Percentiles rank a stretch among this genome's conserved stretches.
These are phyloP conservation scores for Peronospora farinosa DNA, from an alignment of 352 stramenopile species.

Conservation along the genomic window DNA sequence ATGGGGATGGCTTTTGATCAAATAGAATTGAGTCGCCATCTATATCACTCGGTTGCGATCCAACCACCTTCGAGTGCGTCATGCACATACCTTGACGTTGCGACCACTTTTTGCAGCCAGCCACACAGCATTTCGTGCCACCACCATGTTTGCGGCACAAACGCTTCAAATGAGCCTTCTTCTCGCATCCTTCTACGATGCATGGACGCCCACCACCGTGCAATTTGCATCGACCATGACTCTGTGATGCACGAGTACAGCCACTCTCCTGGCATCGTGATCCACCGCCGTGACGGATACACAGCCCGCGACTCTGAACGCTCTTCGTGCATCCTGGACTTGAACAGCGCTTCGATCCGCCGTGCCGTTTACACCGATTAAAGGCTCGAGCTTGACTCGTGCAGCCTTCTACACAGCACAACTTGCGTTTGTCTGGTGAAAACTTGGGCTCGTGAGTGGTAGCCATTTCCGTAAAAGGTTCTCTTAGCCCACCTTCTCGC, in stretches of 20 bases:
- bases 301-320: constrained; percentile 64
- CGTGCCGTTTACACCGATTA: constrained; percentile 81
- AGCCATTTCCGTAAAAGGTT: constrained; percentile 22
- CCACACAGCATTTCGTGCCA: constrained; percentile 61
- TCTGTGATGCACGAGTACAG: constrained; percentile 56
- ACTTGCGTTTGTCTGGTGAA: constrained; percentile 61
- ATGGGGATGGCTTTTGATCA: constrained; percentile 1
- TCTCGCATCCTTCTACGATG: constrained; percentile 63
- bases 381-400: constrained; percentile 77
- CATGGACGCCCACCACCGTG: constrained; percentile 48
- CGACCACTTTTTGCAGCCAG: constrained; percentile 76
- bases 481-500: constrained; percentile 11
- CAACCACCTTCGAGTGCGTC: constrained; percentile 60
- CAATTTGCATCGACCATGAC: constrained; percentile 63
- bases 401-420: constrained; percentile 70
- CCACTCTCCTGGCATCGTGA: constrained; percentile 63
- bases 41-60: constrained; percentile 5
- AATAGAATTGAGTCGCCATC: constrained; percentile 1
- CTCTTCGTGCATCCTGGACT: constrained; percentile 68
- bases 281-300: constrained; percentile 65
- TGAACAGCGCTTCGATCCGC: constrained; percentile 78
- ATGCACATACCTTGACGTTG: constrained; percentile 83
- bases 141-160: constrained; percentile 81
- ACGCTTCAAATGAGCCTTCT: constrained; percentile 77
- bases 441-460: constrained; percentile 38